Evolutionary conservation across 2,329 filamentous ascomycete genomes (phyloP).

Genomic region (Aspergillus oerlinghausenensis): DNA sequence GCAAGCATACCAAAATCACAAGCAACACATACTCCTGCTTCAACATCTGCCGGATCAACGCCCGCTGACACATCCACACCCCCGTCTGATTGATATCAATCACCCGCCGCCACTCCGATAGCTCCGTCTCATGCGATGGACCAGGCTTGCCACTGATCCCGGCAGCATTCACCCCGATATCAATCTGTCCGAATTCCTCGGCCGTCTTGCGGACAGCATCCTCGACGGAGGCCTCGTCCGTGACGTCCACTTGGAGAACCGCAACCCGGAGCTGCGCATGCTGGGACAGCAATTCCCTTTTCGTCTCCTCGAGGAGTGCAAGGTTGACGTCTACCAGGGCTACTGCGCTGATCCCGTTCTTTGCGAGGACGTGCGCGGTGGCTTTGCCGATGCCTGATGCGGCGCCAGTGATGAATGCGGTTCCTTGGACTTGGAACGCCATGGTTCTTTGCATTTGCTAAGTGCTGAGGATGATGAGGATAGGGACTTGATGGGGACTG

Average conservation of each 20-base stretch:
- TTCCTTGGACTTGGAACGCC: conserved; percentile 19
- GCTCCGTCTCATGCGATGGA: conserved; percentile 44
- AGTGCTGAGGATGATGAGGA: neutral
- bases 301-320: conserved; percentile 30
- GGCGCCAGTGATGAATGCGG: conserved; percentile 24
- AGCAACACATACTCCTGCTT: conserved; percentile 20
- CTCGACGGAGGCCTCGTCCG: conserved; percentile 41
- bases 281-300: conserved; percentile 25
- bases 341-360: conserved; percentile 45
- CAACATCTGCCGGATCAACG: conserved; percentile 37
- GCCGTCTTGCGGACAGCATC: conserved; percentile 40
- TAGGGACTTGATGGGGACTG: neutral
- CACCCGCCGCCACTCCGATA: conserved; percentile 49
- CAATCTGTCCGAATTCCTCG: conserved; percentile 49
- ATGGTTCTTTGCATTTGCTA: conserved; percentile 1
- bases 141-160: conserved; percentile 44
- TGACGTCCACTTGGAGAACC: conserved; percentile 45
- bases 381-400: conserved; percentile 51
- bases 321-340: conserved; percentile 49
- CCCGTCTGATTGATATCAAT: conserved; percentile 53
- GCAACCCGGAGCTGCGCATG: conserved; percentile 42
- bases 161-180: conserved; percentile 54
- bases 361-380: conserved; percentile 46
- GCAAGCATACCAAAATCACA: neutral
- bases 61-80: conserved; percentile 54